Evolutionary conservation across 306 rosid genomes (phyloP).

Genomic region (Gynostemma pentaphyllum): DNA sequence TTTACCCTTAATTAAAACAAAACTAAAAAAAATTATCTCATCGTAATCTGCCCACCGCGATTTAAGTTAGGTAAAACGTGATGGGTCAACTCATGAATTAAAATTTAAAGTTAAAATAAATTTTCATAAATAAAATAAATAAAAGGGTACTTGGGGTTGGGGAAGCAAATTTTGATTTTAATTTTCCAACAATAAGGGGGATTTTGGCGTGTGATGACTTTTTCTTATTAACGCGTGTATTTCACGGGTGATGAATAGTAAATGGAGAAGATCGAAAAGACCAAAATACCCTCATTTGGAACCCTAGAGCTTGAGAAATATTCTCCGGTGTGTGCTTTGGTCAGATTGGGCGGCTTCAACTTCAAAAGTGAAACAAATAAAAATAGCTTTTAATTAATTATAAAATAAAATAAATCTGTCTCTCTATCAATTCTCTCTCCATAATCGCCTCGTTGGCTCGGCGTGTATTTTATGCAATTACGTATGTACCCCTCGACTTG

Average conservation of each 20-base stretch:
- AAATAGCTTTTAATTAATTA: background rate
- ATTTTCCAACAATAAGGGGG: background rate
- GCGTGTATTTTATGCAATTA: background rate
- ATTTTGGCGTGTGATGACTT: background rate
- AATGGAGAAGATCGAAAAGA: background rate
- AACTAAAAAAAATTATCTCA: background rate
- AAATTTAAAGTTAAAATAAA: background rate
- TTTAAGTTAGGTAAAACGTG: background rate
- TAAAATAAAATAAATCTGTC: background rate
- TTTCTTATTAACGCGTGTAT: background rate
- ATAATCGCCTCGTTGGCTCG: slow-evolving; percentile 6
- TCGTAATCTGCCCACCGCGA: background rate
- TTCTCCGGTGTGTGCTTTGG: background rate
- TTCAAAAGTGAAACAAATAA: background rate
- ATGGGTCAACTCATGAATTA: background rate
- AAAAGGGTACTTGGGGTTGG: background rate
- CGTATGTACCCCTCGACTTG: background rate
- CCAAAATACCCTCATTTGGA: background rate
- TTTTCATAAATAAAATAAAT: background rate
- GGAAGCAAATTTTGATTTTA: background rate
- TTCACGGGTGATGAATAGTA: background rate
- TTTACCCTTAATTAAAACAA: too few relatives aligned
- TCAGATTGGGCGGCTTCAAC: slow-evolving; percentile 11
- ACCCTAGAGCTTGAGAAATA: background rate
- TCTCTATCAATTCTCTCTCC: background rate